phyloP scores from a whole-genome alignment of 306 rosid species.

The Pterocarpus macrocarpus region DNA sequence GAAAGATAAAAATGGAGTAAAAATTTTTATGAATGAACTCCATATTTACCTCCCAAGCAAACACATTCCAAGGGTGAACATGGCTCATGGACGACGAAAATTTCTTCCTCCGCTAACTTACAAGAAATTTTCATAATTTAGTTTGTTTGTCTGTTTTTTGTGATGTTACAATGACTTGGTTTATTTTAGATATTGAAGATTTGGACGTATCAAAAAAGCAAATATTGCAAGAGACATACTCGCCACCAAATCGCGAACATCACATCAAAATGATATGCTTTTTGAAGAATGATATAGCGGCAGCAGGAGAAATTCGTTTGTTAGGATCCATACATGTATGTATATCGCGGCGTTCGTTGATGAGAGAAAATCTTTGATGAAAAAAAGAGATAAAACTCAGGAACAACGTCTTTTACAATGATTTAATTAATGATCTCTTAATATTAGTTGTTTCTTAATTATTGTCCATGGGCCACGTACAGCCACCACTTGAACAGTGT shows the following conservation, averaged over 20 bases:
- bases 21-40: too few species aligned
- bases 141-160: not conserved
- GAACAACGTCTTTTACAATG: not conserved
- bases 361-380: not conserved
- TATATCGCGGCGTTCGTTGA: not conserved
- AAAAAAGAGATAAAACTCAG: not conserved
- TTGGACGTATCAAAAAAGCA: not conserved
- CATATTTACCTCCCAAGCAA: too few species aligned
- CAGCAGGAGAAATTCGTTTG: not conserved
- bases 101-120: too few species aligned
- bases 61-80: too few species aligned
- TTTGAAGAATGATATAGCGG: not conserved
- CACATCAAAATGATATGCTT: constrained; percentile 39
- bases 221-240: not conserved
- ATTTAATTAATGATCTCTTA: not conserved
- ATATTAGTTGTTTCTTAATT: not conserved
- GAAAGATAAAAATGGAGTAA: too few species aligned
- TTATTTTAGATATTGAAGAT: not conserved
- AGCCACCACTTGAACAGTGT: constrained; percentile 58
- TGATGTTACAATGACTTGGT: not conserved
- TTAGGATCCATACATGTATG: too few species aligned
- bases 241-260: constrained; percentile 41
- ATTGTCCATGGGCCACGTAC: constrained; percentile 28
- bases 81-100: too few species aligned
- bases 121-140: too few species aligned